Conservation (phyloP, 1,139 yeast genomes). For the Geotrichum cucujoidarum region DNA sequence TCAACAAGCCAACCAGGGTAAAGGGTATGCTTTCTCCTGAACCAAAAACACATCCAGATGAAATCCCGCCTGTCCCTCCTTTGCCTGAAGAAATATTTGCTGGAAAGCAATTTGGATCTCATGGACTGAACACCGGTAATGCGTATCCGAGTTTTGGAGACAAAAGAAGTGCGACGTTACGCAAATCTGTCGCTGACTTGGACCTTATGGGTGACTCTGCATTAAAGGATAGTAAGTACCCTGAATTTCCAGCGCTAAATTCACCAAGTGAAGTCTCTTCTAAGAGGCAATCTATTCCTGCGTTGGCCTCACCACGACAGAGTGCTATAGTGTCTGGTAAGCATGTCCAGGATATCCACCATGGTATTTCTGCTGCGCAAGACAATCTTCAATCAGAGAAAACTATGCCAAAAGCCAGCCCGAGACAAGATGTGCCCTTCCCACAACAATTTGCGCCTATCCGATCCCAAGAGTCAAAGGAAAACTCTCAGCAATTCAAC, state of each 20-base stretch:
- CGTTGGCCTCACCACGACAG: background rate
- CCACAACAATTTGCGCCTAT: too few relatives aligned
- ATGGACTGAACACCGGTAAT: background rate
- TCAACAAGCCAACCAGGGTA: constrained; percentile 7
- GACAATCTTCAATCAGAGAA: background rate
- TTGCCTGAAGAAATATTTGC: constrained; percentile 18
- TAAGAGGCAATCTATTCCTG: background rate
- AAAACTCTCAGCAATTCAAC: too few relatives aligned
- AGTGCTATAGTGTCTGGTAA: background rate
- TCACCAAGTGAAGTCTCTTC: too few relatives aligned
- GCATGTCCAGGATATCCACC: background rate
- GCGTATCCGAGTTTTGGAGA: background rate
- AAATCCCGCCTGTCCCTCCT: constrained; percentile 21
- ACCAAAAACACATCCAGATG: constrained; percentile 14
- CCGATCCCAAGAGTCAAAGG: too few relatives aligned
- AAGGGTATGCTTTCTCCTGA: constrained; percentile 16
- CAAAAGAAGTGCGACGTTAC: background rate
- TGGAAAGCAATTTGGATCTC: constrained; percentile 6
- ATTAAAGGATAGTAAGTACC: constrained; percentile 4
- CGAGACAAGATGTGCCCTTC: too few relatives aligned
- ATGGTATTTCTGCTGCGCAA: too few relatives aligned
- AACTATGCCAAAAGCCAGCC: too few relatives aligned
- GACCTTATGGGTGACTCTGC: background rate
- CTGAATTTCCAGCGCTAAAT: constrained; percentile 6
- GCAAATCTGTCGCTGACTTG: constrained; percentile 4